Percentiles rank a stretch among this genome's conserved stretches.
Evolutionary conservation across 139 green algal species (phyloP).

Genomic region (Chlamydomonas sp.): DNA sequence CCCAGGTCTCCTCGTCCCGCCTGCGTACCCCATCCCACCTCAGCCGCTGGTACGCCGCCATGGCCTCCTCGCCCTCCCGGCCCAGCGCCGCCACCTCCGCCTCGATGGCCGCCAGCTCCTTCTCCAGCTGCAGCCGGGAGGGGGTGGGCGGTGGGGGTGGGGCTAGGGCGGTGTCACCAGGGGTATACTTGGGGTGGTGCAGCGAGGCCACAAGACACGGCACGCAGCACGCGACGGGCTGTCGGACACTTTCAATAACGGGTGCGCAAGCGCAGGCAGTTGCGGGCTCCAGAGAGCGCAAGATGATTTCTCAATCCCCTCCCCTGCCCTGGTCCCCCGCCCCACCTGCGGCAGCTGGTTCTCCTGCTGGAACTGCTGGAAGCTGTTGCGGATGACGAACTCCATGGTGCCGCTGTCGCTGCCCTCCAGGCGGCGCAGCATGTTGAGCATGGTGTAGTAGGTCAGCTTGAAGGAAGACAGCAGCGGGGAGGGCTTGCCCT

Average conservation of each 20-base stretch:
- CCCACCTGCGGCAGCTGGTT: slow-evolving; percentile 64
- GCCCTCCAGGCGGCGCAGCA: slow-evolving; percentile 83
- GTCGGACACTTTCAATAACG: too few species aligned
- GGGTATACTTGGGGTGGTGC: not conserved
- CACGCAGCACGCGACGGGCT: too few species aligned
- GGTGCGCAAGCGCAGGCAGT: too few species aligned
- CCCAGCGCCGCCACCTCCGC: slow-evolving; percentile 31
- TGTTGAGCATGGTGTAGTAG: slow-evolving; percentile 87
- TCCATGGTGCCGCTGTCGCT: slow-evolving; percentile 78
- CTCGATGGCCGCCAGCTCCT: slow-evolving; percentile 35
- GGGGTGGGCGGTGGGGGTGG: not conserved
- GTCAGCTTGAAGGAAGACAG: slow-evolving; percentile 56
- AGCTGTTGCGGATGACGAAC: slow-evolving; percentile 90
- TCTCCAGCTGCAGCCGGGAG: slow-evolving; percentile 9
- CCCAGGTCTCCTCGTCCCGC: too few species aligned
- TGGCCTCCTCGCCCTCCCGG: slow-evolving; percentile 34
- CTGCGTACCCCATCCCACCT: not conserved
- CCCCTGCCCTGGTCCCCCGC: not conserved
- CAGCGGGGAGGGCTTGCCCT: slow-evolving; percentile 69
- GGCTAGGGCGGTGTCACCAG: not conserved
- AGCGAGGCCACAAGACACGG: not conserved
- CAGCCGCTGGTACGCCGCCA: slow-evolving; percentile 24
- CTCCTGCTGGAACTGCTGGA: slow-evolving; percentile 96
- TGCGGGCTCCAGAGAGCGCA: too few species aligned
- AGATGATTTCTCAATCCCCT: not conserved